Conservation (phyloP, 73 alveolate genomes). For the Paramecium tetraurelia region DNA sequence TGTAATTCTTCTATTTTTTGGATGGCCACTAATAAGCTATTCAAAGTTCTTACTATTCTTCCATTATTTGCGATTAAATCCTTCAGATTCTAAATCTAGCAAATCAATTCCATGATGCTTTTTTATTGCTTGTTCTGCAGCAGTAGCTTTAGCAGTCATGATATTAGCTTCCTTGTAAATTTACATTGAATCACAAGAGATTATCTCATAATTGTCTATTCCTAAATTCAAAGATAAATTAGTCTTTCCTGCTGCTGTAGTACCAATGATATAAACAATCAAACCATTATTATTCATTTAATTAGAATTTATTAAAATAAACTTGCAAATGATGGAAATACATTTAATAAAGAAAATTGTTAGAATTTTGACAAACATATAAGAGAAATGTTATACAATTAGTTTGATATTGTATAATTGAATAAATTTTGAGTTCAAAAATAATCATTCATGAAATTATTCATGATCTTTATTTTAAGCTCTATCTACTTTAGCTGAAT, state of each 20-base stretch:
- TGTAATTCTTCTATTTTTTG: slow-evolving; percentile 54
- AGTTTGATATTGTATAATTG: background rate
- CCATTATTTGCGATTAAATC: slow-evolving; percentile 68
- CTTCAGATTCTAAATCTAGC: slow-evolving; percentile 55
- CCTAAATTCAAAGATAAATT: slow-evolving; percentile 80
- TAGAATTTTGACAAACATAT: background rate
- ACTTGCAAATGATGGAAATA: no score
- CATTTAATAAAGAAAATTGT: no score
- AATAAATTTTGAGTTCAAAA: background rate
- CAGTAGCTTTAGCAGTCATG: slow-evolving; percentile 87
- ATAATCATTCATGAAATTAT: background rate
- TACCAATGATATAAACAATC: slow-evolving; percentile 71
- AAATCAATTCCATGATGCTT: slow-evolving; percentile 73
- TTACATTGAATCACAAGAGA: slow-evolving; percentile 86
- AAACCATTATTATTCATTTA: background rate
- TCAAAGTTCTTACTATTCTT: background rate
- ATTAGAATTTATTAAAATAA: background rate
- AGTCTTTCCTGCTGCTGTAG: slow-evolving; percentile 91
- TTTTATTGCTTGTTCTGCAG: slow-evolving; percentile 55
- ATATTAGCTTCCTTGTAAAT: slow-evolving; percentile 75
- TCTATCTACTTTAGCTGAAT: slow-evolving; percentile 22
- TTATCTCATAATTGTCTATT: slow-evolving; percentile 68
- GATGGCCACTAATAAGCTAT: background rate
- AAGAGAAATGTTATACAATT: background rate
- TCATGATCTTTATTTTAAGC: background rate